Evolutionary conservation across 148 eudicot genomes (phyloP), one percentile per base, ranked within the genome.

Genomic region (Spergularia marina): DNA sequence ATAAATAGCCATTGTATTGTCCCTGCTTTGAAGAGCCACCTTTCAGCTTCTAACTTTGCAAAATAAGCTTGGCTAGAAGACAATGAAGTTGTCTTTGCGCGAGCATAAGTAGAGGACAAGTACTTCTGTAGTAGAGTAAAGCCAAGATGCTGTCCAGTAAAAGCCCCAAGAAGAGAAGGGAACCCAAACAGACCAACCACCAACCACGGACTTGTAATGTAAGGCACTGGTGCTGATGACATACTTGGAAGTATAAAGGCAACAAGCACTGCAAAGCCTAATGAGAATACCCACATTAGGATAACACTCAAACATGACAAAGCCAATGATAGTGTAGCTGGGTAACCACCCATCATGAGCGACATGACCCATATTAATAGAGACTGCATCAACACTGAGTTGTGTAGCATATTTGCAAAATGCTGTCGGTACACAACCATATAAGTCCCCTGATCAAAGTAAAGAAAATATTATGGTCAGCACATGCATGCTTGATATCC

Each of bases 81-180:
- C 68, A 85, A 76, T 51, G 85, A 52, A 60, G 53, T 82, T 39
- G 30, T 78, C 66, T 75, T 82, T 81, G 82, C 84, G 77, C 72
- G 79, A 20, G 86, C 78, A 73, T 81, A 72, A 39, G 73, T 74
- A 54, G 64, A 64, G 8, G 82, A 76, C 47, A 90, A 76, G 75
- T 92, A 89, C 74, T 62, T 77, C 30, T 83, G 80, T 65, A 95
- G 90, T 56, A 92, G 77, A 20, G 78, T 65, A 81, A 80, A 92
- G 47, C 97, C 97, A 64, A 90, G 68, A 79, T 90, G 87, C 79
- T 95, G 98, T 71, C 98, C 98, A 79, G 87, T 76, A 73, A 95
- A 87, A 70, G 98, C 98, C 80, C 98, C 98, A 53, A 95, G 86
- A 67, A 95, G 84, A 76, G 98, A 87, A 73, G 98, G 97, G 72